Base-by-base conservation (phyloP, 139 green algal genomes). In the Picochlorum sp. region DNA sequence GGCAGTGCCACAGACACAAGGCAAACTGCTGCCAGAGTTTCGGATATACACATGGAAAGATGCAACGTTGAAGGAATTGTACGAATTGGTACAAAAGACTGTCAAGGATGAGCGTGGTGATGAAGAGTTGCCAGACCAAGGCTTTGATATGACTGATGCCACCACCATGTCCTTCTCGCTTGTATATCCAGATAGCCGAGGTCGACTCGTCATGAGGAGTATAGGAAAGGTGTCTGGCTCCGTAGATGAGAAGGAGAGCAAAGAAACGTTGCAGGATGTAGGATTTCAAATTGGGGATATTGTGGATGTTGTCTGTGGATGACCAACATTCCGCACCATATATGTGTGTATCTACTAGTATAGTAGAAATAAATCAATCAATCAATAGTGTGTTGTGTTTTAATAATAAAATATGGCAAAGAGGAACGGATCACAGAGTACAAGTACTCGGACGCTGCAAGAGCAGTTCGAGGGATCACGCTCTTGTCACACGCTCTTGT, bases 41-140 rank as follows among this genome's bases (percentile, higher is more conserved):
- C 79, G 86, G 50, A 81, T 96, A 6, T 91, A 96, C 86, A 97
- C 90, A 0, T 97, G 90, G 90, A 78, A 77, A 69, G 90, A 97
- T 67, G 90, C 90, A n/a, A 90, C 81, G 2, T 74, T 97, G 55
- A 65, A 65, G 15, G 90, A 97, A 73, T 76, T 97, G n/a, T 81
- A 80, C 4, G 90, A 96, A 23, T 74, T 97, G 16, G 76, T 97
- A 1, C 88, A 93, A 68, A 84, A 94, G 60, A 86, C 94, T 79
- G 6, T 61, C 70, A n/a, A 89, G 90, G n/a, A 60, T 68, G 3
- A 97, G 92, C 68, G 83, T 95, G 0, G 90, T 97, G 85, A 76
- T 85, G 10, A 38, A 63, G 83, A 77, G 26, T 30, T 30, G 34
- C 9, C 34, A 11, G 7, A 41, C 34, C 34, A 41, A 41, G 34